A percentile compares a stretch with the other conserved stretches of the same genome.
Evolutionary conservation across 1,139 yeast genomes (phyloP).

Genomic region (Sugiyamaella grinbergsii): DNA sequence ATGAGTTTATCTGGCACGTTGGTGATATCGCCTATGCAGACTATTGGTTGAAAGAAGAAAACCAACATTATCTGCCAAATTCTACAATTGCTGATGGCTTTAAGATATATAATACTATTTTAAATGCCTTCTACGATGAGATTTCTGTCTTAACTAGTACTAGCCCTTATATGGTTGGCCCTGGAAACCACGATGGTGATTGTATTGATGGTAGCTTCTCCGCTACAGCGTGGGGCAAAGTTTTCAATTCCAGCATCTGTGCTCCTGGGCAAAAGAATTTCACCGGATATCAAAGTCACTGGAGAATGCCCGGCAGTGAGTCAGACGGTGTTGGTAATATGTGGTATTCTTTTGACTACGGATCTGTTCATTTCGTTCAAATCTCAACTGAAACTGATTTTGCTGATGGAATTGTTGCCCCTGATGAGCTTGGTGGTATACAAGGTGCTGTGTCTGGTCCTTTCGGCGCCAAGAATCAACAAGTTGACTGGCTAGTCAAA

Average conservation of each 20-base stretch:
- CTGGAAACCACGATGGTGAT: conserved; percentile 40
- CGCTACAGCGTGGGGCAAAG: conserved; percentile 26
- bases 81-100: conserved; percentile 24
- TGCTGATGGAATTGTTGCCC: conserved; percentile 31
- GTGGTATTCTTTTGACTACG: conserved; percentile 42
- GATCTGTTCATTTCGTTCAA: conserved; percentile 39
- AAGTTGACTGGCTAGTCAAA: conserved; percentile 46
- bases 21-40: conserved; percentile 41
- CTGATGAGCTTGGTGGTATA: conserved; percentile 35
- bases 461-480: conserved; percentile 34
- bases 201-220: conserved; percentile 32
- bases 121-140: conserved; percentile 35
- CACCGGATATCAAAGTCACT: conserved; percentile 36
- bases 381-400: conserved; percentile 40
- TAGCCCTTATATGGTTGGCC: conserved; percentile 38
- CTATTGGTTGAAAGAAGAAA: conserved; percentile 28
- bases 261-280: conserved; percentile 38
- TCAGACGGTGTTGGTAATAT: conserved; percentile 34
- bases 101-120: conserved; percentile 27
- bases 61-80: conserved; percentile 31
- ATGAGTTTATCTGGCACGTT: conserved; percentile 36
- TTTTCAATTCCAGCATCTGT: conserved; percentile 31
- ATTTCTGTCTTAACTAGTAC: conserved; percentile 29
- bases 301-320: conserved; percentile 34
- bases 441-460: conserved; percentile 34